Base-by-base conservation (phyloP, 805 yeast species). In the Nakazawaea sp. region DNA sequence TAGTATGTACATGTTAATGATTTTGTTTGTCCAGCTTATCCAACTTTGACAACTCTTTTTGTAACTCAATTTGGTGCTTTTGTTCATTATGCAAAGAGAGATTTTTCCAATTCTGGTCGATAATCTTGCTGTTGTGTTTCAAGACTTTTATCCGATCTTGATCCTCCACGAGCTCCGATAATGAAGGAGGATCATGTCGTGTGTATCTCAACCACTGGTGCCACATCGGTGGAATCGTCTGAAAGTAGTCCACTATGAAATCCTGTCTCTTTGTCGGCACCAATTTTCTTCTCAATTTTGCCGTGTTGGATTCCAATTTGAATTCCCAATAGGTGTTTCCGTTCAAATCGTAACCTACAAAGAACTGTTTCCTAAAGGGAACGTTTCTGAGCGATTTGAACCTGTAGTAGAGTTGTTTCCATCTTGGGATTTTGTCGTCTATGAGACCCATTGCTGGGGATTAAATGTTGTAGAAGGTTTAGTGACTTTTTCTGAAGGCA, bases 241-340 rank as follows among this genome's bases (percentile, higher is more conserved):
- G 54, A 45, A 75, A 76, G 45, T 80, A 79, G 43, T 79, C 82
- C 5, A 70, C 73, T 31, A 72, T 65, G 50, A 70, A 72, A 4
- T 64, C 52, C 38, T 66, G 64, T 30, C 65, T 62, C 27, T 60
- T 56, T 28, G 58, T 53, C 10, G 86, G 84, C 40, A 79, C 77
- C 38, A 79, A 68, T 37, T 81, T 74, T 31, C 95, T 57, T 33
- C 95, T 61, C 41, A 79, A 64, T 41, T 78, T 56, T 18, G 56
- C 61, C 46, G 75, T 64, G 36, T 53, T 51, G 47, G 70, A 67
- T 42, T 74, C 77, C 18, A 72, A 61, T 35, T 68, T 66, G 56
- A 81, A 78, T 53, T 85, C 95, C 95, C 95, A 85, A 59, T 80
- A 85, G 2, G 90, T 77, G 54, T 85, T 85, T 2, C 92, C 95